Base-by-base conservation (phyloP, 495 filamentous ascomycete genomes). In the Rostrohypoxylon terebratum region DNA sequence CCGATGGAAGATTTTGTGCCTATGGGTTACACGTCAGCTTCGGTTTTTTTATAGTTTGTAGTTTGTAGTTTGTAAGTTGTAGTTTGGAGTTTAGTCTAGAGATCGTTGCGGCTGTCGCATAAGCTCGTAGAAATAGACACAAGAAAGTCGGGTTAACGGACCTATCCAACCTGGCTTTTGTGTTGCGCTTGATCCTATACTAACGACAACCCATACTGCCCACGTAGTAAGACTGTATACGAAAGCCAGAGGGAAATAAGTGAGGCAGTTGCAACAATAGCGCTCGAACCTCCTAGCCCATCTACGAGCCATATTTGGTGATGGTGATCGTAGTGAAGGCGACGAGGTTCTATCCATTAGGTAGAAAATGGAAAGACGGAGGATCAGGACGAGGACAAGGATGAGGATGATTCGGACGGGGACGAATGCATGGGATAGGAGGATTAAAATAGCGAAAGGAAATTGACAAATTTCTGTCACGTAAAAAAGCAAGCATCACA, bases 181-280 rank as follows among this genome's bases (percentile, higher is more conserved):
- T 54, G 80, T 82, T 31, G 91, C 83, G 44, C 62, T 66, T 2
- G 76, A 76, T 34, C 93, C 91, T 42, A 97, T 91, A 66, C 85
- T 90, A 38, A 91, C 87, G 74, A 95, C 89, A 18, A 97, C 94
- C 84, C 91, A 98, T 36, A 91, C 88, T 1, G 94, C 94, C 96
- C 96, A 99, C 4, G 89, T 91, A 5, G 92, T 96, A 59, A 97
- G 74, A 40, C 92, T 87, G 75, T 97, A 98, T 64, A 99, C 92
- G 79, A 99, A 97, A 42, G 82, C 81, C 1, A 99, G 85, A 9
- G 96, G 96, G 71, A 98, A 94, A 78, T 94, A 97, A n/a, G 89
- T 91, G 36, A 90, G 84, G 14, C 87, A 86, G 11, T 84, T 83
- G 78, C 96, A 98, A 82, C 93, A 97, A 79, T 87, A 89, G 34